Evolutionary conservation across 306 rosid species (phyloP), one percentile per base, ranked within the genome.

Genomic region (Prosopis cineraria): DNA sequence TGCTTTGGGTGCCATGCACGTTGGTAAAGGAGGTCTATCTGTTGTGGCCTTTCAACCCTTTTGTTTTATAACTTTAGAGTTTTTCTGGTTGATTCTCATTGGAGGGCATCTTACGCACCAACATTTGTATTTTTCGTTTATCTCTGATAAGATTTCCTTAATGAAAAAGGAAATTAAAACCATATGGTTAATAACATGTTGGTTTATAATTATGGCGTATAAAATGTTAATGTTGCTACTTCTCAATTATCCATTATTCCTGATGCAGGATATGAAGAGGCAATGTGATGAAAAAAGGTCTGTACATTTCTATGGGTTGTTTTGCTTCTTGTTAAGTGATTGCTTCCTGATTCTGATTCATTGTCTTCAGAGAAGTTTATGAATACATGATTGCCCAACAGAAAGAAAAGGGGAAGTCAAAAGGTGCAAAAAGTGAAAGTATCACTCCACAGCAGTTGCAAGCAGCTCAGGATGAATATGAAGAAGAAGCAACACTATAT

Each of bases 231-330:
- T 59, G 50, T 43, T 53, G 41, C 62, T 68, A 9, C 67, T 58
- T 80, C 89, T 87, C 34, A 88, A 50, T 76, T 30, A 30, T 73
- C n/a, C 58, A 56, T 68, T 76, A 68, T 80, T 83, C 55, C 70
- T 71, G 65, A 59, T 88, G 86, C 90, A 91, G 98, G 97, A 93
- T 84, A 93, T 93, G 98, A 93, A 91, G 89, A 94, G 90, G 22
- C 97, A 93, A 63, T 93, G 98, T 33, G 97, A 91, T 47, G 98
- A 93, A 58, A 93, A 93, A 83, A 91, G 94, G 97, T 93, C 17
- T 11, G 53, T 72, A 67, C 68, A 39, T 44, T 64, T 78, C 63
- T 65, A 14, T 24, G 27, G 12, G 45, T 56, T 77, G 10, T 72
- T 81, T 81, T 82, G 66, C 73, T 63, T 52, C 43, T 37, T 40